Conservation (phyloP, 192 early-diverging fungal genomes). For the Coemansia sp. region DNA sequence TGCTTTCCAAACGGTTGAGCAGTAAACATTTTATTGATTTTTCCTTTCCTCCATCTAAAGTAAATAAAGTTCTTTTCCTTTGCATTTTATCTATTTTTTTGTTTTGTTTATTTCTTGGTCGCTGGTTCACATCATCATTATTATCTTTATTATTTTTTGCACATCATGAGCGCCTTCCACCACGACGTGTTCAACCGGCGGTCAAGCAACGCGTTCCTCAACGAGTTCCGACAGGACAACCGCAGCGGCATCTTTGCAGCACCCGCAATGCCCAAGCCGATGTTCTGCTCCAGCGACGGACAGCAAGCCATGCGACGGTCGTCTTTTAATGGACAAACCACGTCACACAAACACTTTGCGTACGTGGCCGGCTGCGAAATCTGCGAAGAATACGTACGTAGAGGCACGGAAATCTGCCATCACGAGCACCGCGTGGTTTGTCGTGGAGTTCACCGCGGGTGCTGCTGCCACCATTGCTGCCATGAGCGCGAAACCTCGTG, state of each 20-base stretch:
- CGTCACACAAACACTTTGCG: conserved; percentile 25
- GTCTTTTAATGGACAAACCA: conserved; percentile 7
- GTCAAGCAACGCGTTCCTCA: conserved; percentile 21
- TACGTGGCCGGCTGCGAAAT: conserved; percentile 47
- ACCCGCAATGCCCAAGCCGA: conserved; percentile 38
- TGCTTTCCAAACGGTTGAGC: too few relatives aligned
- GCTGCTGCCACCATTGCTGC: conserved; percentile 32
- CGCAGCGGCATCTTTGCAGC: conserved; percentile 39
- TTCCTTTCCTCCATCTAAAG: background rate
- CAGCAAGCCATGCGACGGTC: conserved; percentile 14
- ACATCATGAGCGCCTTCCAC: conserved; percentile 42
- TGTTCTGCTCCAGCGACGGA: conserved; percentile 24
- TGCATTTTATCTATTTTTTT: background rate
- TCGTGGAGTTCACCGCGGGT: conserved; percentile 26
- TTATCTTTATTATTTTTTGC: background rate
- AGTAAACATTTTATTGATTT: too few relatives aligned
- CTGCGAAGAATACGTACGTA: conserved; percentile 42
- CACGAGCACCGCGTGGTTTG: conserved; percentile 47
- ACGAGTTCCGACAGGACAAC: conserved; percentile 34
- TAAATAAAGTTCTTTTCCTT: background rate
- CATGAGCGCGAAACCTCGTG: conserved; percentile 7
- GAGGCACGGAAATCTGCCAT: conserved; percentile 28
- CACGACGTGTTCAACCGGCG: conserved; percentile 36
- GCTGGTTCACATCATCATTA: background rate
- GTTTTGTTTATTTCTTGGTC: background rate